Conservation (phyloP, 192 early-diverging fungal species). For the Dimargaris verticillata region DNA sequence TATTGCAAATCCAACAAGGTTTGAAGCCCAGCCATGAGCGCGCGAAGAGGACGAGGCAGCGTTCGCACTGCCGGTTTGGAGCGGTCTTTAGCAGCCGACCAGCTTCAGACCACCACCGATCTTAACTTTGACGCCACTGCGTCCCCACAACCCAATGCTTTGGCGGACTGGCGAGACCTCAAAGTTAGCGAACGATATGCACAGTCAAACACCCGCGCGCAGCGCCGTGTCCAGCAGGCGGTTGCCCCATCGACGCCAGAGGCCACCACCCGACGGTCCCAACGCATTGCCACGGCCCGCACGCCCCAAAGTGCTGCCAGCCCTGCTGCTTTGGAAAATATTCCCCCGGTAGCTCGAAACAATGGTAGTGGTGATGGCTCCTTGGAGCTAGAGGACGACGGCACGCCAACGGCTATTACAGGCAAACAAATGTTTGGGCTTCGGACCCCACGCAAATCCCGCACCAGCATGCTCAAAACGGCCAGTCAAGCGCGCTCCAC, state of each 20-base stretch:
- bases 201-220: background rate
- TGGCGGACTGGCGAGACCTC: constrained; percentile 4
- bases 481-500: background rate
- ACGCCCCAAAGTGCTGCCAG: background rate
- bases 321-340: background rate
- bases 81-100: too few species aligned
- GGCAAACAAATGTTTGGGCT: constrained; percentile 5
- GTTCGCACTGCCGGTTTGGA: too few species aligned
- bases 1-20: too few species aligned
- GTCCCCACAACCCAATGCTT: too few species aligned
- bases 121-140: too few species aligned
- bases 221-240: background rate
- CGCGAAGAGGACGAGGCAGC: too few species aligned
- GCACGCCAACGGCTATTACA: background rate
- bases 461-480: background rate
- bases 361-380: background rate
- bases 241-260: background rate
- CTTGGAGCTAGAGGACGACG: background rate
- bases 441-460: background rate
- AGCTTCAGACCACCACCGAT: too few species aligned
- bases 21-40: too few species aligned
- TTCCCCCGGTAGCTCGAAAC: background rate
- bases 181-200: constrained; percentile 2
- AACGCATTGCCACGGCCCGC: too few species aligned
- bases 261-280: background rate